Conservation (phyloP, 106 monocot genomes). For the Dioscorea dumetorum region DNA sequence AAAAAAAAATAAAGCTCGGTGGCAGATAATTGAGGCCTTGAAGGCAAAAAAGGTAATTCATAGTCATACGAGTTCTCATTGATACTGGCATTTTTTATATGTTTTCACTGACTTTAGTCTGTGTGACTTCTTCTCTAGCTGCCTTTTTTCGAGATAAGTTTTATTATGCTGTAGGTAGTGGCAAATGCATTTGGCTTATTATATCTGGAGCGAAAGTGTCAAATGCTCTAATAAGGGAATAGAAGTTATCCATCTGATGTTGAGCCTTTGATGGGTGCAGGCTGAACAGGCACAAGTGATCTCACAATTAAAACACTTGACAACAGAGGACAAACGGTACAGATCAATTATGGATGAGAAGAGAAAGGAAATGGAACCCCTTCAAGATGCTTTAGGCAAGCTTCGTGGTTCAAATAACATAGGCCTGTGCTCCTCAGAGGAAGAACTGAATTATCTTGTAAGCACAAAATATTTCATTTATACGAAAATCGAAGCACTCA, state of each 20-base stretch:
- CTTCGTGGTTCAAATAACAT: conserved; percentile 55
- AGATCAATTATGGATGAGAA: conserved; percentile 51
- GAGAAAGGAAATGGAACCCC: conserved; percentile 80
- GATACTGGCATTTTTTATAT: too few species aligned
- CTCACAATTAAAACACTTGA: conserved; percentile 72
- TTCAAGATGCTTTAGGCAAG: conserved; percentile 59
- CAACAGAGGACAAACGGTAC: conserved; percentile 47
- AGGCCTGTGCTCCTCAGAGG: conserved; percentile 75
- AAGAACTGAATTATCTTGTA: conserved; percentile 80
- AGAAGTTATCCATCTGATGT: too few species aligned
- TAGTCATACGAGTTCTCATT: too few species aligned
- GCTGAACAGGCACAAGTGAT: conserved; percentile 57
- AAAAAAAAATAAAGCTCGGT: conserved; percentile 41
- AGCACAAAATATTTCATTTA: conserved; percentile 3
- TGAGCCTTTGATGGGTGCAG: conserved; percentile 11
- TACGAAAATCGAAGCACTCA: not conserved
- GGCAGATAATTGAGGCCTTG: conserved; percentile 41
- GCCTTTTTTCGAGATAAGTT: too few species aligned
- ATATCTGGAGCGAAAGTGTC: too few species aligned
- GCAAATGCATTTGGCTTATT: too few species aligned
- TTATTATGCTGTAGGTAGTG: too few species aligned
- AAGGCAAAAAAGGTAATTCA: conserved; percentile 51
- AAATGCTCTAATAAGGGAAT: too few species aligned
- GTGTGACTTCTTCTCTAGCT: too few species aligned
- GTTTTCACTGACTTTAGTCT: too few species aligned